These are phyloP conservation scores for Adansonia gregorii DNA, from an alignment of 441 rosid species.

Conservation along the genomic window DNA sequence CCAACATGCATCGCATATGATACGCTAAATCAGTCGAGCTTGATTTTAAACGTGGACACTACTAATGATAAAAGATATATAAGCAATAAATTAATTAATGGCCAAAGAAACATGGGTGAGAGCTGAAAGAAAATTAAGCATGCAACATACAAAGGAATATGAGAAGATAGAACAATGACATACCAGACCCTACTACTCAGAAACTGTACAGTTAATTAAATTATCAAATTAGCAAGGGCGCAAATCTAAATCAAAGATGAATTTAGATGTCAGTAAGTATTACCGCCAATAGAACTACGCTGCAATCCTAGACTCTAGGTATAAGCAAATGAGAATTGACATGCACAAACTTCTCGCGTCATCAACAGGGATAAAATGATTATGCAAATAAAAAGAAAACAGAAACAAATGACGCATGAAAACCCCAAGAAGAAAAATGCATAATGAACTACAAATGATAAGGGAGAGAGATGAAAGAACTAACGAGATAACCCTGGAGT, in stretches of 20 bases:
- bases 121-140: background rate
- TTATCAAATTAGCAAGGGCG: background rate
- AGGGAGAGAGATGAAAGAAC: constrained; percentile 44
- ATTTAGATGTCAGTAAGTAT: background rate
- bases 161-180: background rate
- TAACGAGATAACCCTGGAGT: constrained; percentile 94
- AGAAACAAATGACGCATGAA: background rate
- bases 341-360: background rate
- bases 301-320: background rate
- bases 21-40: background rate
- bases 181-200: background rate
- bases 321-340: constrained; percentile 7
- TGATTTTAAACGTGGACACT: background rate
- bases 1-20: background rate
- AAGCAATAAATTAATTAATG: background rate
- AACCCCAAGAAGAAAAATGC: constrained; percentile 13
- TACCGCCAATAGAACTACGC: background rate
- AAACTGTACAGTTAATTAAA: background rate
- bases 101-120: background rate
- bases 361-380: background rate
- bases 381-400: background rate
- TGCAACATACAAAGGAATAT: background rate
- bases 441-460: constrained; percentile 24
- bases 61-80: background rate
- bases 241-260: background rate